Evolutionary conservation across 2,329 filamentous ascomycete species (phyloP), one percentile per base, ranked within the genome.

Genomic region (Apiospora marii): DNA sequence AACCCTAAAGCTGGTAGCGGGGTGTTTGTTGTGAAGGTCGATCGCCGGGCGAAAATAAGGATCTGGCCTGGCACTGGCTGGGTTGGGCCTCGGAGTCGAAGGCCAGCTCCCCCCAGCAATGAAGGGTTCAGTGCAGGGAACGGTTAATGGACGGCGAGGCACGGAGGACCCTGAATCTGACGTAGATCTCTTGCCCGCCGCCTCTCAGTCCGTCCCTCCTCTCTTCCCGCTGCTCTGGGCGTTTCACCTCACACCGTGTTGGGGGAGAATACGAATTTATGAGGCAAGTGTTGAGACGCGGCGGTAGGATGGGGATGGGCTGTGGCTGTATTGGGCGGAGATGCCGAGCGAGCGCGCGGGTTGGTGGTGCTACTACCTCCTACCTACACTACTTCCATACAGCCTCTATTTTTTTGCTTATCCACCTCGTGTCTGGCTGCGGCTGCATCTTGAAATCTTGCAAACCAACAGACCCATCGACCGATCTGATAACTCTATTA

Each of bases 211-310:
- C n/a, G 5, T 19, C 34, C 37, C 37, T 37, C 6, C 1, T 37
- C 10, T 64, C 58, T 64, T 64, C 34, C 34, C 58, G 58, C 58
- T 64, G 10, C 58, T n/a, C 34, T 41, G 58, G 58, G 58, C 22
- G 58, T 64, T 64, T 64, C 58, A 64, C 58, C 34, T 41, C 58
- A 64, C 58, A 64, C 58, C 58, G 58, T 64, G 58, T 41, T 64
- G 58, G 58, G 58, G 27, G 34, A 64, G 22, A 64, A 64, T 64
- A 64, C 58, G 58, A 64, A 64, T n/a, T 64, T n/a, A 22, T 64
- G 58, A 64, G 58, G 58, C 58, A 64, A 41, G 58, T 64, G 58
- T 64, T 64, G 58, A 64, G 58, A 64, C 58, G 34, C 34, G 58
- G 58, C 19, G 3, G 19, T 48, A 16, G 8, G 46, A 49, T 22